A percentile compares a stretch with the other conserved stretches of the same genome.
Evolutionary conservation across 2,329 filamentous ascomycete genomes (phyloP).

Genomic region (Calonectria pauciramosa): DNA sequence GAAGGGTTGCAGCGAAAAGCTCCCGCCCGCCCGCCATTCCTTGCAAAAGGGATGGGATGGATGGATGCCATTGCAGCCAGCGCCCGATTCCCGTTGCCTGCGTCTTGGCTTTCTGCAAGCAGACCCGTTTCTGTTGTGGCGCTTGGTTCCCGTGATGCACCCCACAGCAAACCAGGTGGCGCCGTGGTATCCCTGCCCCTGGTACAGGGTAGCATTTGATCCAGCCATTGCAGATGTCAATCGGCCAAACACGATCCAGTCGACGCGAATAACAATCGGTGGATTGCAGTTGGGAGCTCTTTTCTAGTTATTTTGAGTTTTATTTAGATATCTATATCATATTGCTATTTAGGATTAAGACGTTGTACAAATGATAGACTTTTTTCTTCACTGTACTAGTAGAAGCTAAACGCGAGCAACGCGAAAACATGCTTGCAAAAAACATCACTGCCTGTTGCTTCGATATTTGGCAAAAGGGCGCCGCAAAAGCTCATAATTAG

Average conservation of each 20-base stretch:
- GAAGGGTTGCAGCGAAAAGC: background rate
- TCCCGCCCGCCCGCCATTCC: background rate
- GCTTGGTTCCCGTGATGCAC: conserved; percentile 1
- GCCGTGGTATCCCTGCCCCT: background rate
- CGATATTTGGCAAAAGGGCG: too few relatives aligned
- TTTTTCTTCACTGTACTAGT: too few relatives aligned
- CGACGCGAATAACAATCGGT: background rate
- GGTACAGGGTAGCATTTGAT: conserved; percentile 8
- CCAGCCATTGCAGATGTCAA: background rate
- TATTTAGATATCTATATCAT: too few relatives aligned
- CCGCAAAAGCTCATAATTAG: too few relatives aligned
- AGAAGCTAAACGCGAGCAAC: too few relatives aligned
- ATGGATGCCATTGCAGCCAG: background rate
- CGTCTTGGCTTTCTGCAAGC: background rate
- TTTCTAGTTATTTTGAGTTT: background rate
- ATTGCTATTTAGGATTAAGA: too few relatives aligned
- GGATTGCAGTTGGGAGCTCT: rapidly evolving
- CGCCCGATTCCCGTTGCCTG: background rate
- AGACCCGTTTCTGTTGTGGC: background rate
- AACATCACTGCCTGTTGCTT: too few relatives aligned
- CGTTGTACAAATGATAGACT: too few relatives aligned
- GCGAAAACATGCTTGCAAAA: too few relatives aligned
- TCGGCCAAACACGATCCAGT: background rate
- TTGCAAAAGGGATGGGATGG: background rate
- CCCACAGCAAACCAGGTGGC: background rate